A percentile compares a stretch with the other conserved stretches of the same genome.
phyloP scores from a whole-genome alignment of 2,329 filamentous ascomycete species.

The Ceratocystis alfenasii region DNA sequence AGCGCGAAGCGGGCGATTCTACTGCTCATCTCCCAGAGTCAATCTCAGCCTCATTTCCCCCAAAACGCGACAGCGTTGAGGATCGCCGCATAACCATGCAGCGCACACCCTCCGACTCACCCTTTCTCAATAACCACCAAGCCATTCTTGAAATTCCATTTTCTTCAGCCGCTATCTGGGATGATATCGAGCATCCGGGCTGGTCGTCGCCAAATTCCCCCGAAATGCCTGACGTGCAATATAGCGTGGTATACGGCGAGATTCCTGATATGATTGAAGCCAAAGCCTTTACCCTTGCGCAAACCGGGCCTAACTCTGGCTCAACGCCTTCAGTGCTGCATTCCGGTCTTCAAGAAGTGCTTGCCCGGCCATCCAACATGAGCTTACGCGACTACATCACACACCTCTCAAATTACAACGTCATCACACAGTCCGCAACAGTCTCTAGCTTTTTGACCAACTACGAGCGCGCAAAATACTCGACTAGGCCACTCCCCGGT shows the following conservation, averaged over 20 bases:
- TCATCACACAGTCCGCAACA: conserved; percentile 33
- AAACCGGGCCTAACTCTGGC: conserved; percentile 28
- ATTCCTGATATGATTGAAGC: conserved; percentile 84
- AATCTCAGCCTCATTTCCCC: neutral
- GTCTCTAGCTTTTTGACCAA: conserved; percentile 51
- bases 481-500: conserved; percentile 54
- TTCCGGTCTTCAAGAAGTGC: conserved; percentile 57
- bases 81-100: neutral
- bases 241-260: conserved; percentile 67
- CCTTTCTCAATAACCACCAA: neutral
- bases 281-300: conserved; percentile 77
- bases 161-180: conserved; percentile 47
- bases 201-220: conserved; percentile 72
- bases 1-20: conserved; percentile 1
- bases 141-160: neutral
- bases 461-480: conserved; percentile 83
- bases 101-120: neutral
- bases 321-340: conserved; percentile 24
- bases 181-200: conserved; percentile 69
- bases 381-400: conserved; percentile 67
- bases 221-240: conserved; percentile 72
- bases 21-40: neutral
- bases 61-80: neutral
- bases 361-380: conserved; percentile 48
- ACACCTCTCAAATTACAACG: conserved; percentile 55